These are phyloP conservation scores for Dioscorea zingiberensis DNA, from an alignment of 106 monocot genomes.

Conservation along the genomic window DNA sequence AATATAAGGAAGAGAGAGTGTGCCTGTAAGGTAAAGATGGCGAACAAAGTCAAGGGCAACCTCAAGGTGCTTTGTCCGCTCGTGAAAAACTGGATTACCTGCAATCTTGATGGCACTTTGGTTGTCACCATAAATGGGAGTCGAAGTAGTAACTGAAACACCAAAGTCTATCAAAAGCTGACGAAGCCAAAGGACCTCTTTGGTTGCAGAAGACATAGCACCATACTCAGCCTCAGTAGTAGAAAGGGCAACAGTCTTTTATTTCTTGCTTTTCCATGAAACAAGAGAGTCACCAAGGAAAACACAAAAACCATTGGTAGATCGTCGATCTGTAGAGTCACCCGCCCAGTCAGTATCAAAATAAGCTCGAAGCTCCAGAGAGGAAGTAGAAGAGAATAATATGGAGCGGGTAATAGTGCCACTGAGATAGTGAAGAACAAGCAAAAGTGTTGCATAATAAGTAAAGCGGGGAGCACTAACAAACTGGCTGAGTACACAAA, in stretches of 20 bases:
- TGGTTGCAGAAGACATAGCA: not conserved
- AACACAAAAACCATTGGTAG: not conserved
- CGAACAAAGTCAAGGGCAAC: constrained; percentile 4
- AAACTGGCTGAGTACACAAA: not conserved
- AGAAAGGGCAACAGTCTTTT: not conserved
- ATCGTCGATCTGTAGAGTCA: not conserved
- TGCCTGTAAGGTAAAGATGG: not conserved
- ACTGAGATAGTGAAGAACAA: not conserved
- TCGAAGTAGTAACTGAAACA: too few relatives aligned
- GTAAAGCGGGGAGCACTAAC: not conserved
- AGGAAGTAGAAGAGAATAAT: not conserved
- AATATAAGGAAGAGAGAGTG: not conserved
- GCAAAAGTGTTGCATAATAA: not conserved
- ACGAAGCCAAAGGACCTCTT: not conserved
- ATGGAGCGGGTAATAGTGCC: not conserved
- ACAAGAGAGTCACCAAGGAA: not conserved
- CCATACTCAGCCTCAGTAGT: constrained; percentile 5
- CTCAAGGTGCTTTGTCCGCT: not conserved
- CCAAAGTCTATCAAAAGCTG: too few relatives aligned
- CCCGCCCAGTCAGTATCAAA: constrained; percentile 3
- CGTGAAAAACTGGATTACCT: too few relatives aligned
- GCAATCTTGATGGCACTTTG: too few relatives aligned
- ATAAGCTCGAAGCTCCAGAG: not conserved
- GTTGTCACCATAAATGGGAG: too few relatives aligned
- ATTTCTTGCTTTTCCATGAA: constrained; percentile 2